Conservation (phyloP, 2,329 filamentous ascomycete genomes). For the Botryosphaeria dothidea region DNA sequence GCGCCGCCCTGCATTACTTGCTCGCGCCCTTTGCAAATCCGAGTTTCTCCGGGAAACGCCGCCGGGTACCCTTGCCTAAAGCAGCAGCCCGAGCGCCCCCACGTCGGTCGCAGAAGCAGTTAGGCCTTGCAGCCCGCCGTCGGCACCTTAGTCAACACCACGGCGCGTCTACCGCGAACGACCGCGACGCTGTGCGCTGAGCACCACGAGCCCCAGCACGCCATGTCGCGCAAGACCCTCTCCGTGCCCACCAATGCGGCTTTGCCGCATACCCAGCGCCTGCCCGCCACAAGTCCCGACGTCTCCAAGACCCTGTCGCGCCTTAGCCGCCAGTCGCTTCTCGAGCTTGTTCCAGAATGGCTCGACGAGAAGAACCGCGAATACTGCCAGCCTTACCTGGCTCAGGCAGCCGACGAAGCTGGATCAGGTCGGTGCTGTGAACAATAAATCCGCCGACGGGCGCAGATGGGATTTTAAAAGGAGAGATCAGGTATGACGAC, state of each 20-base stretch:
- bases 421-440: no score
- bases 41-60: not conserved
- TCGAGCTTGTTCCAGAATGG: conserved; percentile 76
- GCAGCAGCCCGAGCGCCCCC: not conserved
- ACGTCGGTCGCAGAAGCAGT: no score
- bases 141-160: conserved; percentile 14
- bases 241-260: conserved; percentile 71
- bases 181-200: conserved; percentile 9
- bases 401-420: conserved; percentile 42
- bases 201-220: no score
- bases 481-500: no score
- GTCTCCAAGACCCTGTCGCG: conserved; percentile 68
- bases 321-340: conserved; percentile 70
- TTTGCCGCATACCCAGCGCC: conserved; percentile 69
- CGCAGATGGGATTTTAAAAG: no score
- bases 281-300: conserved; percentile 64
- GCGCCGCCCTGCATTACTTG: not conserved
- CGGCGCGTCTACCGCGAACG: conserved; percentile 12
- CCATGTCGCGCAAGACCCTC: conserved; percentile 35
- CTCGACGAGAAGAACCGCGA: conserved; percentile 66
- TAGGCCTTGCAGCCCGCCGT: not conserved
- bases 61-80: not conserved
- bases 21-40: no score
- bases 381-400: conserved; percentile 61
- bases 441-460: no score